Evolutionary conservation across 2,329 filamentous ascomycete species (phyloP).

Genomic region (Fusarium dimerum): DNA sequence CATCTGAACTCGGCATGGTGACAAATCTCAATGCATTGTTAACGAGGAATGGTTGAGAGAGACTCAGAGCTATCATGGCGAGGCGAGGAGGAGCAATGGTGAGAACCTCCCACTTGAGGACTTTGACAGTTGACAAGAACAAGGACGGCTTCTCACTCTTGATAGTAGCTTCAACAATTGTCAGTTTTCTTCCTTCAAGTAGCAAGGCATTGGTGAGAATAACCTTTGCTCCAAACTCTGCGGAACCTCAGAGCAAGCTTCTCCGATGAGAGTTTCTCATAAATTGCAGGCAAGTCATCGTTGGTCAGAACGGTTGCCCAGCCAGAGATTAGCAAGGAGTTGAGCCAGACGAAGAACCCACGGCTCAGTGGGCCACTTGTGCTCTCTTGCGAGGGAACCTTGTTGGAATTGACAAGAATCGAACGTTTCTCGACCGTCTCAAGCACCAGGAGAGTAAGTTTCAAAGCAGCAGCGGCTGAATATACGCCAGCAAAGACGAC

Average conservation of each 20-base stretch:
- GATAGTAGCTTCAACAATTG: slow-evolving; percentile 3
- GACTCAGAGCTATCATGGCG: slow-evolving; percentile 30
- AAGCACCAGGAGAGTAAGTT: slow-evolving; percentile 28
- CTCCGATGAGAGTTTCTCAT: slow-evolving; percentile 33
- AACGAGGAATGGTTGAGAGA: slow-evolving; percentile 35
- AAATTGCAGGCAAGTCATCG: slow-evolving; percentile 30
- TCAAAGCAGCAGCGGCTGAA: slow-evolving; percentile 23
- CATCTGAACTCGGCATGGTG: slow-evolving; percentile 24
- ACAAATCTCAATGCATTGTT: slow-evolving; percentile 32
- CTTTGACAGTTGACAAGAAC: slow-evolving; percentile 25
- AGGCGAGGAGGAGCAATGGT: slow-evolving; percentile 30
- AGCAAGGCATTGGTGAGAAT: background rate
- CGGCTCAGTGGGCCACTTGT: slow-evolving; percentile 41
- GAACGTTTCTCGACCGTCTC: slow-evolving; percentile 35
- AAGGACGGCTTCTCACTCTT: slow-evolving; percentile 27
- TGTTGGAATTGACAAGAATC: slow-evolving; percentile 40
- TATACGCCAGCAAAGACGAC: slow-evolving; percentile 26
- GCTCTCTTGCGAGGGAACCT: slow-evolving; percentile 48
- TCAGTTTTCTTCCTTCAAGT: slow-evolving; percentile 3
- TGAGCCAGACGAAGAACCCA: slow-evolving; percentile 37
- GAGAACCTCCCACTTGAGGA: slow-evolving; percentile 34
- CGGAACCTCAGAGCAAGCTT: slow-evolving; percentile 27
- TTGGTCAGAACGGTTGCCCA: slow-evolving; percentile 40
- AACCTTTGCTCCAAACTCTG: slow-evolving; percentile 26
- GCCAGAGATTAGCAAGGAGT: slow-evolving; percentile 48